phyloP scores from a whole-genome alignment of 352 stramenopile genomes.

The Phytopythium kandeliae region DNA sequence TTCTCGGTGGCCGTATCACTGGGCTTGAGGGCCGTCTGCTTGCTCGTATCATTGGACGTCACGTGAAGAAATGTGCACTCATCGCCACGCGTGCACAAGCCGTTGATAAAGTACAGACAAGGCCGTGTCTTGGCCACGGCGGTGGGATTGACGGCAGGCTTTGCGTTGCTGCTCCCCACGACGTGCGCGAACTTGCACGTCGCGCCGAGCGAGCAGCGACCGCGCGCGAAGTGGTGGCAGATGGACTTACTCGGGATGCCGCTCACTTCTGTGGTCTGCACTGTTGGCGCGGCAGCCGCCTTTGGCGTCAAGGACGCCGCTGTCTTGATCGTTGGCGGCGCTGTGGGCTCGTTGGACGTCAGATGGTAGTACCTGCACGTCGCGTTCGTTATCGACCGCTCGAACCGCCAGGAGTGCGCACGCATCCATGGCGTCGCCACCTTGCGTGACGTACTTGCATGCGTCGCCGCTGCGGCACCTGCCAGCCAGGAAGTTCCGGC shows the following conservation, averaged over 20 bases:
- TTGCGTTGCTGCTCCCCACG: slow-evolving; percentile 15
- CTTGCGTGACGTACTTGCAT: slow-evolving; percentile 73
- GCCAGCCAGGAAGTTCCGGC: slow-evolving; percentile 49
- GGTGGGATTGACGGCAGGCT: slow-evolving; percentile 4
- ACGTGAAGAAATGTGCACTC: slow-evolving; percentile 43
- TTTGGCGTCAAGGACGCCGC: neutral
- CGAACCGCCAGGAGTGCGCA: no score
- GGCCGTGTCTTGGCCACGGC: slow-evolving; percentile 15
- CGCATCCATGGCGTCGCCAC: no score
- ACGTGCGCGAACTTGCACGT: slow-evolving; percentile 43
- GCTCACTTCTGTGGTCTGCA: slow-evolving; percentile 15
- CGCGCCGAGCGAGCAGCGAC: slow-evolving; percentile 30
- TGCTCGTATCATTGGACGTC: slow-evolving; percentile 2
- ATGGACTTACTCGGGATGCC: slow-evolving; percentile 26
- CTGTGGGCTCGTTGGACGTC: slow-evolving; percentile 9
- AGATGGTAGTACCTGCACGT: slow-evolving; percentile 31
- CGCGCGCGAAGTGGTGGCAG: slow-evolving; percentile 51
- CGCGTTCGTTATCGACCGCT: no score
- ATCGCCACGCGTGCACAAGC: slow-evolving; percentile 44
- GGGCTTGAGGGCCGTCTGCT: neutral
- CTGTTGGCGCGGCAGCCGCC: slow-evolving; percentile 1
- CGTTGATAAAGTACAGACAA: slow-evolving; percentile 47
- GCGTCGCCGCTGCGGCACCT: slow-evolving; percentile 51
- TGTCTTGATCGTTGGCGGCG: slow-evolving; percentile 6
- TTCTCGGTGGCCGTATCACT: slow-evolving; percentile 2